Percentiles rank a stretch among this genome's conserved stretches.
Conservation (phyloP, 768 basidiomycete species). For the Leccinum truebloodii region DNA sequence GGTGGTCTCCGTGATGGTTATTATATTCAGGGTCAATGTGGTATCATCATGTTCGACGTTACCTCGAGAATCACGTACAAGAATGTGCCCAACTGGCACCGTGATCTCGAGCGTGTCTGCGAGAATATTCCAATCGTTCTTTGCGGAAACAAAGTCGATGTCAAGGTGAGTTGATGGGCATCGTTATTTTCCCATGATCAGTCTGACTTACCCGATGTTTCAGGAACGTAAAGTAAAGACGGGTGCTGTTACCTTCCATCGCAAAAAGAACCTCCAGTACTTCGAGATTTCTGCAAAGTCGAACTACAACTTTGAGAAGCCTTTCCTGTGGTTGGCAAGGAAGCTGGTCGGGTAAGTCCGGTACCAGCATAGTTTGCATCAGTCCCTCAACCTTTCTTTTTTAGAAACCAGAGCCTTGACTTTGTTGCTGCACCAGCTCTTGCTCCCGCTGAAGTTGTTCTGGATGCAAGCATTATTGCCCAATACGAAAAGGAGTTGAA, state of each 20-base stretch:
- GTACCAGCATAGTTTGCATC: background rate
- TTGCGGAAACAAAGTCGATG: constrained; percentile 99
- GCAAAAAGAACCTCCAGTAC: constrained; percentile 99
- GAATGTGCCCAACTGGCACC: constrained; percentile 99
- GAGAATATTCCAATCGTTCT: constrained; percentile 99
- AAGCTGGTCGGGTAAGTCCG: constrained; percentile 89
- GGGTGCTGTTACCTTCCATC: constrained; percentile 97
- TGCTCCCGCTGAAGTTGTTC: constrained; percentile 87
- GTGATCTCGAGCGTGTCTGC: constrained; percentile 98
- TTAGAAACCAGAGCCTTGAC: constrained; percentile 82
- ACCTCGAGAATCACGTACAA: constrained; percentile 99
- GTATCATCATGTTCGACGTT: constrained; percentile 99
- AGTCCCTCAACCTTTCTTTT: background rate
- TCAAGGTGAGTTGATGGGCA: constrained; percentile 67
- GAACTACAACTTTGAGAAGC: constrained; percentile 99
- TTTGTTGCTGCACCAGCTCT: constrained; percentile 97
- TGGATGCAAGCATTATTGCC: constrained; percentile 77
- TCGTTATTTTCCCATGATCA: background rate
- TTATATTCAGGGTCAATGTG: constrained; percentile 97
- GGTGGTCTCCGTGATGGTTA: constrained; percentile 97
- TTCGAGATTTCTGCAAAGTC: constrained; percentile 99
- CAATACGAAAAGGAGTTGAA: constrained; percentile 80
- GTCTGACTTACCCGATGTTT: constrained; percentile 11
- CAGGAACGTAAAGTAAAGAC: constrained; percentile 99
- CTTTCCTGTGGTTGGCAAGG: constrained; percentile 98